Evolutionary conservation across 495 filamentous ascomycete species (phyloP).

Genomic region (Venustampulla echinocandica): DNA sequence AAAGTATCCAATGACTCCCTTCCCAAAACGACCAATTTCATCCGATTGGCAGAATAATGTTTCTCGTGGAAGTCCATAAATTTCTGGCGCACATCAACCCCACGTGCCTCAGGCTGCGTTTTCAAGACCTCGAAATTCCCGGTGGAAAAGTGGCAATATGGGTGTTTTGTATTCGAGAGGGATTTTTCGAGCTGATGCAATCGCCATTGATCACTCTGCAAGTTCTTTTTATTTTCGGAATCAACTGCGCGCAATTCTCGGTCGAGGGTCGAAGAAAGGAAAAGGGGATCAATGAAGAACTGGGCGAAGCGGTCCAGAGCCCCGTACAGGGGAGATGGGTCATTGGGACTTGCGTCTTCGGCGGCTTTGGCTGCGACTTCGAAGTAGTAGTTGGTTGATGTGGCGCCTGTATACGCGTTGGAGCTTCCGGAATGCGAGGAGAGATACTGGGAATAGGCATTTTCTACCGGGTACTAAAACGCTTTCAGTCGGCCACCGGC

Average conservation of each 20-base stretch:
- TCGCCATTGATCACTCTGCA: conserved; percentile 92
- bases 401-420: conserved; percentile 90
- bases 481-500: conserved; percentile 2
- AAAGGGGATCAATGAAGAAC: conserved; percentile 91
- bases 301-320: conserved; percentile 94
- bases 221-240: conserved; percentile 99
- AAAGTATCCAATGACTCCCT: conserved; percentile 81
- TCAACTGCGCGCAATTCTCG: conserved; percentile 89
- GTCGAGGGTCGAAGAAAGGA: conserved; percentile 81
- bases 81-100: conserved; percentile 81
- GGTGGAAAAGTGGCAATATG: conserved; percentile 94
- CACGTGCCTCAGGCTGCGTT: conserved; percentile 68
- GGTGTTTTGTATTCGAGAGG: conserved; percentile 80
- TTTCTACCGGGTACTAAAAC: conserved; percentile 78
- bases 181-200: conserved; percentile 87
- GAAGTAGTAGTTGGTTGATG: conserved; percentile 97
- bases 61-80: conserved; percentile 86
- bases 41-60: conserved; percentile 71
- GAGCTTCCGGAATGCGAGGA: conserved; percentile 81
- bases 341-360: conserved; percentile 33
- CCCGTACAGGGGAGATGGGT: conserved; percentile 68
- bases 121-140: conserved; percentile 87
- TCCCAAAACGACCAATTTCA: conserved; percentile 91
- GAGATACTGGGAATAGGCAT: conserved; percentile 91
- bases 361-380: conserved; percentile 72